Base-by-base conservation (phyloP, 2,329 filamentous ascomycete species). In the Graphilbum fragrans region DNA sequence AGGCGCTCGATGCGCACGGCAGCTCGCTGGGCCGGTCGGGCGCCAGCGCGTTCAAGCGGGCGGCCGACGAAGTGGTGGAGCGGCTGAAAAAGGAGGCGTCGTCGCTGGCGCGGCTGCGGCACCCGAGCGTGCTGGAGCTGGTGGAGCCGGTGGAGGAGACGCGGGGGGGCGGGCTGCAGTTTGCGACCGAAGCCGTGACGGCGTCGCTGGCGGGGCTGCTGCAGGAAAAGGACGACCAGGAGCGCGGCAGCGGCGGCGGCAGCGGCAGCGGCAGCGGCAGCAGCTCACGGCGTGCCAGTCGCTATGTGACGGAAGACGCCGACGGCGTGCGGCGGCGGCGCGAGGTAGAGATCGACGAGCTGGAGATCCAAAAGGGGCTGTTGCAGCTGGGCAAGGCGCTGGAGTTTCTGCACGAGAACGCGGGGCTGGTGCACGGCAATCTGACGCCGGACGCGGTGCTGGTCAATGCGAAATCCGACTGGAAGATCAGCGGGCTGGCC, bases 381-480 rank as follows among this genome's bases (percentile, higher is more conserved):
- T 65, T 96, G 46, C 92, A 98, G 59, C 74, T 98, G 11, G 53
- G 48, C 31, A 53, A 53, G 20, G 47, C 45, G 29, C 52, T 54
- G 29, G 54, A 55, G 42, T 48, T 53, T 36, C 41, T 57, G 44
- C 53, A 49, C 43, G 46, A 45, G 25, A 51, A 45, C 10, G 48
- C 43, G 25, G 46, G 50, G 1, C 70, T 98, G 38, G 86, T 96
- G 0, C 92, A 98, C 60, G 86, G 84, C 37, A 98, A 98, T 56
- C 61, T 98, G 48, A 96, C 88, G 0, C 92, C 92, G 0, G 90
- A 96, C 49, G 85, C 88, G 17, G 79, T 98, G 49, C 82, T 94
- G 49, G 78, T 98, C 60, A 98, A 98, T 62, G 77, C 85, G 33
- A 98, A 98, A 80, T 94, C 86, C 37, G 92, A 98, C 60, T 98